Evolutionary conservation across 495 filamentous ascomycete species (phyloP).

Genomic region (Xylaria telfairii): DNA sequence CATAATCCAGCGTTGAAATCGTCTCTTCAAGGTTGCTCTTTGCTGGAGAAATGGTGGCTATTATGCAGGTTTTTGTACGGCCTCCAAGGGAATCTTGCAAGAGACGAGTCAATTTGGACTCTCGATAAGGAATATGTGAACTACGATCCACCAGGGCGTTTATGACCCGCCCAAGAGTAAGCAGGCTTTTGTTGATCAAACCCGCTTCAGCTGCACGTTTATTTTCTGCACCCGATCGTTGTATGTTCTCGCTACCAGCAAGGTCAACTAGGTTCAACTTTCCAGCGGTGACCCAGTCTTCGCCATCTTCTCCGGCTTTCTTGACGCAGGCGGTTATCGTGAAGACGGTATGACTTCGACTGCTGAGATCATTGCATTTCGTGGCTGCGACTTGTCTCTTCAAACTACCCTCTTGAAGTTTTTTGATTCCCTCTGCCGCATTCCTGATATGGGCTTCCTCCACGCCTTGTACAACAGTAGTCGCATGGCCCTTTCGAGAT

Average conservation of each 20-base stretch:
- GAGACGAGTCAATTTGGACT: conserved; percentile 93
- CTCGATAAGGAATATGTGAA: conserved; percentile 91
- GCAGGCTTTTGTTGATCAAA: conserved; percentile 95
- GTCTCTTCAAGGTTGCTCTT: conserved; percentile 97
- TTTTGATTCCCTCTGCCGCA: conserved; percentile 81
- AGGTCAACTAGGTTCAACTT: conserved; percentile 97
- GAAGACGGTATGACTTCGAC: conserved; percentile 94
- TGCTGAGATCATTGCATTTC: conserved; percentile 97
- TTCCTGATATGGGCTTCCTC: conserved; percentile 91
- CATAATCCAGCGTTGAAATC: conserved; percentile 96
- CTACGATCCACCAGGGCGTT: conserved; percentile 94
- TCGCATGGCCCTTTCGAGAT: conserved; percentile 75
- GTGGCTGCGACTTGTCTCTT: conserved; percentile 96
- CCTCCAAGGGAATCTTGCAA: conserved; percentile 96
- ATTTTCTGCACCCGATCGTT: conserved; percentile 94
- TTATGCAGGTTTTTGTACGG: conserved; percentile 96
- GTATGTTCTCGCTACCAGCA: conserved; percentile 96
- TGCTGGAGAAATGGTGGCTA: conserved; percentile 92
- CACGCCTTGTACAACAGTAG: conserved; percentile 94
- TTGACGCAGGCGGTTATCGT: conserved; percentile 91
- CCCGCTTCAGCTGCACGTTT: conserved; percentile 95
- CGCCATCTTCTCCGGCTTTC: conserved; percentile 73
- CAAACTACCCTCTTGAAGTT: conserved; percentile 88
- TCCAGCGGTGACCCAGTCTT: conserved; percentile 90
- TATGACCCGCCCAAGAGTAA: conserved; percentile 95